A percentile compares a stretch with the other conserved stretches of the same genome.
Conservation (phyloP, 2,329 filamentous ascomycete species). For the Phialophora chinensis region DNA sequence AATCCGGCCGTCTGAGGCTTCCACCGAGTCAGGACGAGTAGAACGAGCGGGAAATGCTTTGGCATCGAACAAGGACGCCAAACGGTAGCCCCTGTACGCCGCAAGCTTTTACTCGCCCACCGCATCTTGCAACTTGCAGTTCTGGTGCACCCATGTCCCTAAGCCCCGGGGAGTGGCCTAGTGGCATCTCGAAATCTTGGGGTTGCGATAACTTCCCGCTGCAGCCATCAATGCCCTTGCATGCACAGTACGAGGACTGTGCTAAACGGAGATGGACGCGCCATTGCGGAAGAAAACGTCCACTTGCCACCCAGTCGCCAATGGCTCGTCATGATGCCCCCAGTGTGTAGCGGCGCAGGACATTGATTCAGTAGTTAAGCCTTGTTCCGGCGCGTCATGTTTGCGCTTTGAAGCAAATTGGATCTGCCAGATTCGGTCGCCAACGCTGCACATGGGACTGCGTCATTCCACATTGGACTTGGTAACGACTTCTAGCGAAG, state of each 20-base stretch:
- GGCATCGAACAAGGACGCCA: not conserved
- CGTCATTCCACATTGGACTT: constrained; percentile 11
- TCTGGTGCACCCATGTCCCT: not conserved
- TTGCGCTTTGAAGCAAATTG: constrained; percentile 21
- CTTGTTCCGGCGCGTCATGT: not conserved
- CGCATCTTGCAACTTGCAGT: not conserved
- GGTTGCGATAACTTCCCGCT: not conserved
- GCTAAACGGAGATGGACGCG: not conserved
- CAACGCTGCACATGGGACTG: not conserved
- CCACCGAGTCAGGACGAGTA: not conserved
- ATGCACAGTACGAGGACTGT: no score
- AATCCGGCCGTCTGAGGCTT: not conserved
- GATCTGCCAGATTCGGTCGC: constrained; percentile 19
- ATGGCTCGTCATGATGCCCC: not conserved
- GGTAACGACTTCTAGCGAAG: constrained; percentile 12
- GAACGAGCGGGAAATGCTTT: not conserved
- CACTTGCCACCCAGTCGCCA: not conserved
- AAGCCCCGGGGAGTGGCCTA: not conserved
- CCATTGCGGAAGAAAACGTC: not conserved
- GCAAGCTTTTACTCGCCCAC: not conserved
- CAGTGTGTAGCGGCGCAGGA: not conserved
- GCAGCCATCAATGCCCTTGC: not conserved
- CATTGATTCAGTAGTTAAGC: not conserved
- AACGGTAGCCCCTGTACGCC: not conserved
- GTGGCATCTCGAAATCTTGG: not conserved